Conservation (phyloP, 192 early-diverging fungal species). For the Neocallimastix lanati region DNA sequence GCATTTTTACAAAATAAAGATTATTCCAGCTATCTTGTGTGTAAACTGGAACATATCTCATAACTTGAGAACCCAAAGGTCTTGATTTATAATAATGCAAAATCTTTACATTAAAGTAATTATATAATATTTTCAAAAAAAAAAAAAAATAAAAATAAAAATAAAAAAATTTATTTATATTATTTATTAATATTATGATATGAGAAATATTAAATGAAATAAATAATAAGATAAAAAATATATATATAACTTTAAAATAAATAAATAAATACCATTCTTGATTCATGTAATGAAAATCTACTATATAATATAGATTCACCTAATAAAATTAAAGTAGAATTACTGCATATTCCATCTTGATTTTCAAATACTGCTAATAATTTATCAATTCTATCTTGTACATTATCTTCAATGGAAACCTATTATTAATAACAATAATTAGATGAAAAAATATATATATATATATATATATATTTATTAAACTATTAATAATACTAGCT, state of each 20-base stretch:
- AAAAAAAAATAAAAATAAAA: too few relatives aligned
- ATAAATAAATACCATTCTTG: slow-evolving; percentile 39
- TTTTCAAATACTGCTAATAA: slow-evolving; percentile 34
- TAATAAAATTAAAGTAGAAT: slow-evolving; percentile 35
- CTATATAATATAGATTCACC: slow-evolving; percentile 32
- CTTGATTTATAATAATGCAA: slow-evolving; percentile 30
- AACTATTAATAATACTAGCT: too few relatives aligned
- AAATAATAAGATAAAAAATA: too few relatives aligned
- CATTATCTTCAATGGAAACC: slow-evolving; percentile 20
- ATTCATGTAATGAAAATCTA: slow-evolving; percentile 26
- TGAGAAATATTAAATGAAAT: too few relatives aligned
- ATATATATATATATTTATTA: too few relatives aligned
- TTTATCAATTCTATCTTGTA: slow-evolving; percentile 33
- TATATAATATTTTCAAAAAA: too few relatives aligned
- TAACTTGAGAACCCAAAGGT: slow-evolving; percentile 14
- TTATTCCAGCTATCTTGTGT: slow-evolving; percentile 25
- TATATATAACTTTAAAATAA: too few relatives aligned
- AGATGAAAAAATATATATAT: too few relatives aligned
- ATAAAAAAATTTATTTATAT: too few relatives aligned
- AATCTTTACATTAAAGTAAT: too few relatives aligned
- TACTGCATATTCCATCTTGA: slow-evolving; percentile 39
- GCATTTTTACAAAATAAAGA: slow-evolving; percentile 27
- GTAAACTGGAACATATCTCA: slow-evolving; percentile 32
- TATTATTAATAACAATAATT: slow-evolving; percentile 5
- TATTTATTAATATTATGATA: too few relatives aligned